These are phyloP conservation scores for Alternaria hordeiaustralica DNA, from an alignment of 2,329 filamentous ascomycete species.

Conservation along the genomic window DNA sequence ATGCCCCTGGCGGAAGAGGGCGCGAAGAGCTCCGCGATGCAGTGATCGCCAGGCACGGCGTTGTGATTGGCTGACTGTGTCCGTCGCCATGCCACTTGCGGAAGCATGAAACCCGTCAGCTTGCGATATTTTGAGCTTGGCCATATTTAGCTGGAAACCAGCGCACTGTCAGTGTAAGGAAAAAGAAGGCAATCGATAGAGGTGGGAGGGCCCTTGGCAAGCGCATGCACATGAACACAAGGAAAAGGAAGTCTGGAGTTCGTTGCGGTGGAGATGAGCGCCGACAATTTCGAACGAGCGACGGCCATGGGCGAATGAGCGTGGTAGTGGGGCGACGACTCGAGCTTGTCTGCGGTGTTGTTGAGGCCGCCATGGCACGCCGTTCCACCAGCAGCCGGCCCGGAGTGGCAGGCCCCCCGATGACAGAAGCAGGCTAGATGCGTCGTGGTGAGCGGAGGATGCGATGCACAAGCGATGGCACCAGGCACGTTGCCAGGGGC, in stretches of 20 bases:
- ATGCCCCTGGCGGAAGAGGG: constrained; percentile 21
- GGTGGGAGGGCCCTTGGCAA: background rate
- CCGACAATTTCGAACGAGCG: background rate
- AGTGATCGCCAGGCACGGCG: constrained; percentile 35
- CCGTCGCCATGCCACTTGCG: constrained; percentile 28
- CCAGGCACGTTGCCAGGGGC: constrained; percentile 23
- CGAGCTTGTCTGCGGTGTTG: constrained; percentile 9
- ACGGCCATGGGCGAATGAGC: constrained; percentile 1
- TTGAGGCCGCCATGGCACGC: constrained; percentile 31
- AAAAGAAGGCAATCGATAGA: background rate
- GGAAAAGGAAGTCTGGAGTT: constrained; percentile 4
- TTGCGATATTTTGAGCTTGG: constrained; percentile 15
- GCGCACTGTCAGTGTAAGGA: constrained; percentile 11
- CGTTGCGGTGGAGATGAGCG: constrained; percentile 7
- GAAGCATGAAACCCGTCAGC: constrained; percentile 37
- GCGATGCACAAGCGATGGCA: constrained; percentile 15
- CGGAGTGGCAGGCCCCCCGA: constrained; percentile 24
- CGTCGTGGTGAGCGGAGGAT: constrained; percentile 26
- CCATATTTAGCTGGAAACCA: constrained; percentile 26
- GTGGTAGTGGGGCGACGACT: background rate
- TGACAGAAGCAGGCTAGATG: constrained; percentile 15
- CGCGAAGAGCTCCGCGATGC: constrained; percentile 30
- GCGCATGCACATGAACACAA: background rate
- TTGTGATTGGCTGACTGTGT: constrained; percentile 29
- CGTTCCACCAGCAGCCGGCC: constrained; percentile 29